Percentiles rank a stretch among this genome's conserved stretches.
phyloP scores from a whole-genome alignment of 2,329 filamentous ascomycete genomes.

The Tolypocladium album region DNA sequence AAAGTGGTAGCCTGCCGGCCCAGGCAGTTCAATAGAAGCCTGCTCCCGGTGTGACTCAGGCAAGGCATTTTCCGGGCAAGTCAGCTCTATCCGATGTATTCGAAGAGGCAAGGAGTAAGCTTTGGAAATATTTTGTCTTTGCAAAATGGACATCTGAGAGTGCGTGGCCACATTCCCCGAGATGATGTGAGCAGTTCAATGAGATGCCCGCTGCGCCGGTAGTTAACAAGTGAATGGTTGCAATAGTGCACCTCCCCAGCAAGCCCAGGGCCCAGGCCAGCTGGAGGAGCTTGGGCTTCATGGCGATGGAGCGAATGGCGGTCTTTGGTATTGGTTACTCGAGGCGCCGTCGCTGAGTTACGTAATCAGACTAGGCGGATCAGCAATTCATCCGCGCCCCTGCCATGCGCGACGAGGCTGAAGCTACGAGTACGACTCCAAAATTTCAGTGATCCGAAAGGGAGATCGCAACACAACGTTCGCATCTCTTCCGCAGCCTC shows the following conservation, averaged over 20 bases:
- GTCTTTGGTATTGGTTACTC: no score
- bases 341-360: not conserved
- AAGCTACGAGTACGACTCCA: slow-evolving; percentile 10
- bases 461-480: slow-evolving; percentile 4
- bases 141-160: not conserved
- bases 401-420: slow-evolving; percentile 16
- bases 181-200: not conserved
- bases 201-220: no score
- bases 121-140: no score
- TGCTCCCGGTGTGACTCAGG: not conserved
- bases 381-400: slow-evolving; percentile 7
- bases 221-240: not conserved
- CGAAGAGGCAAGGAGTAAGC: not conserved
- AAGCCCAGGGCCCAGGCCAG: not conserved
- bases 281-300: not conserved
- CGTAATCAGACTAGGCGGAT: slow-evolving; percentile 1
- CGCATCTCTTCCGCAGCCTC: slow-evolving; percentile 5
- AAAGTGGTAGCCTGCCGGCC: not conserved
- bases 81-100: not conserved
- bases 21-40: not conserved
- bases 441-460: slow-evolving; percentile 13
- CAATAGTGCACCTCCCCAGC: no score
- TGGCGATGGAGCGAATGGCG: not conserved
- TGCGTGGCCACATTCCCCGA: not conserved
- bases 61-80: not conserved